Evolutionary conservation across 306 rosid genomes (phyloP).

Genomic region (Cucurbita moschata): DNA sequence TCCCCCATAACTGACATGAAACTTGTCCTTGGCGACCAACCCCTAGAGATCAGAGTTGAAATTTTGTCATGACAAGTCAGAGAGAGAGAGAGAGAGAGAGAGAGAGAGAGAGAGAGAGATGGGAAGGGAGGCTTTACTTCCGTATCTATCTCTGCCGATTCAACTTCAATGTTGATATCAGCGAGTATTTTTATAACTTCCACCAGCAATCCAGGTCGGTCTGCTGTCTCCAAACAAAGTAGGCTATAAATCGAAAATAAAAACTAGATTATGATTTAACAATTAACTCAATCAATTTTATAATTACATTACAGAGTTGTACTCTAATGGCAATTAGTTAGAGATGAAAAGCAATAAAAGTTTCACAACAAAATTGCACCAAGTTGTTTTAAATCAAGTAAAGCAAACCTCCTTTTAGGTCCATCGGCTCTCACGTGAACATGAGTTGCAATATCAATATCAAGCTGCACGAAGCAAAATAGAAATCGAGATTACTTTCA

Average conservation of each 20-base stretch:
- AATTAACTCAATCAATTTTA: not conserved
- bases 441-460: constrained; percentile 62
- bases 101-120: not conserved
- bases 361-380: not conserved
- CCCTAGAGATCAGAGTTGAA: constrained; percentile 40
- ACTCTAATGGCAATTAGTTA: not conserved
- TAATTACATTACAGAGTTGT: not conserved
- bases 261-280: constrained; percentile 15
- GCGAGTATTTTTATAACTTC: constrained; percentile 78
- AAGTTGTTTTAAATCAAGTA: not conserved
- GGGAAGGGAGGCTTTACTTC: constrained; percentile 33
- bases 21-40: constrained; percentile 81
- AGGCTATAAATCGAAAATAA: constrained; percentile 30
- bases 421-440: constrained; percentile 79
- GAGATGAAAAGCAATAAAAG: not conserved
- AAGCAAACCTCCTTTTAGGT: constrained; percentile 77
- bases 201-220: constrained; percentile 75
- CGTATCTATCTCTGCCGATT: constrained; percentile 88
- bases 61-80: not conserved
- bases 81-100: constrained; percentile 4
- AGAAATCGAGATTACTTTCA: not conserved
- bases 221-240: constrained; percentile 83
- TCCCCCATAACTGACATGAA: constrained; percentile 86
- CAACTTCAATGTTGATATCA: constrained; percentile 83
- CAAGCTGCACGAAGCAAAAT: constrained; percentile 39